Evolutionary conservation across 108 stramenopile species (phyloP).

Genomic region (Conticribra guillardii): DNA sequence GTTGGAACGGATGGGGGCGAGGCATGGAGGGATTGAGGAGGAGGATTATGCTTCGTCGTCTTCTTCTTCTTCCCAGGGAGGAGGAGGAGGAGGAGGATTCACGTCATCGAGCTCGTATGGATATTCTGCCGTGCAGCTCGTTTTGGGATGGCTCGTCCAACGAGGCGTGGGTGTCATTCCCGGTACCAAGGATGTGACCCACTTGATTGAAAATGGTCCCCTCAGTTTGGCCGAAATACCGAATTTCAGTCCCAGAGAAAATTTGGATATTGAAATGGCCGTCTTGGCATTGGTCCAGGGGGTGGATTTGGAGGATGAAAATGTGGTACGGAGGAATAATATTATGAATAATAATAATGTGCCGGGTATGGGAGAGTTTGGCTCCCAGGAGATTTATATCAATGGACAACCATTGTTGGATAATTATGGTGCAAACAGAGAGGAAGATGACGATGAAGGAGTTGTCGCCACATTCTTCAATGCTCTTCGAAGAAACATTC

Average conservation of each 20-base stretch:
- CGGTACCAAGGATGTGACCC: conserved; percentile 37
- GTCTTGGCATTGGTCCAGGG: conserved; percentile 48
- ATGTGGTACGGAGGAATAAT: not conserved
- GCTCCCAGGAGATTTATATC: not conserved
- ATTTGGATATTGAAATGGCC: conserved; percentile 44
- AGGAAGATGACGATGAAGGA: conserved; percentile 11
- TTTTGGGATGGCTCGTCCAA: conserved; percentile 36
- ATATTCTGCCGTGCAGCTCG: conserved; percentile 40
- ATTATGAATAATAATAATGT: no score
- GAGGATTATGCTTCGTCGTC: no score
- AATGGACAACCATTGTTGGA: conserved; percentile 4
- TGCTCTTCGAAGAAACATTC: conserved; percentile 21
- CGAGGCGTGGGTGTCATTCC: conserved; percentile 56
- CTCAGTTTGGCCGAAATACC: conserved; percentile 25
- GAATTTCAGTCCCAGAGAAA: conserved; percentile 26
- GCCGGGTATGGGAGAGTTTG: not conserved
- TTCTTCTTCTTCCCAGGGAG: no score
- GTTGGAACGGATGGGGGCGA: conserved; percentile 46
- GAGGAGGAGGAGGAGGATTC: no score
- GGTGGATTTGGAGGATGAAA: conserved; percentile 48
- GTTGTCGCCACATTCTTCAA: conserved; percentile 47
- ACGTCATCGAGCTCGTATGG: no score
- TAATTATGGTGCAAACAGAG: not conserved
- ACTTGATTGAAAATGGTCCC: conserved; percentile 40
- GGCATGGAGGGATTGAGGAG: conserved; percentile 12